Base-by-base conservation (phyloP, 108 stramenopile species). In the Aurantiochytrium sp. region DNA sequence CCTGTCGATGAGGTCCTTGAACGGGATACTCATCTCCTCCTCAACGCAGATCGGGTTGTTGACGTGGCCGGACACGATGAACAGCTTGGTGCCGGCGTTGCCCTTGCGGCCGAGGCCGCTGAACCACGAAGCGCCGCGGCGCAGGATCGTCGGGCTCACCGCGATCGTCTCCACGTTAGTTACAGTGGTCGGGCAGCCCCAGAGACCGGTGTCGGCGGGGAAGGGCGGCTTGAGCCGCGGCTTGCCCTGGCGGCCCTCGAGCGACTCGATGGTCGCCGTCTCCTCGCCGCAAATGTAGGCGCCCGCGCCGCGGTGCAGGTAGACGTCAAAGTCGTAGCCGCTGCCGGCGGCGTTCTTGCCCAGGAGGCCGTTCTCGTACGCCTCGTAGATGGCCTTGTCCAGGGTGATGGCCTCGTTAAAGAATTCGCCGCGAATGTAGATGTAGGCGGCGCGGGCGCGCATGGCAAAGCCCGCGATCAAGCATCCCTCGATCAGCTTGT, bases 201-300 rank as follows among this genome's bases (percentile, higher is more conserved):
- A 99, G 41, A 98, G 86, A 31, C 99, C 99, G 19, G 97, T 97
- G 89, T 98, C 97, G 21, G 99, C 99, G 21, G 98, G 98, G 94
- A 99, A 99, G 55, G 99, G 99, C 19, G 99, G 99, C 96, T 99
- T 99, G 55, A 99, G 92, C 54, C 98, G 97, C 27, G 98, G 98
- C 92, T 98, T 97, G 53, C 98, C 98, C 89, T 95, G 96, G 42
- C 95, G 90, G 73, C 97, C 97, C 89, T 99, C 99, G 42, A 99
- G 91, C 92, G 93, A 94, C 90, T 99, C 99, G 89, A 99, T 98
- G 69, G 98, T 91, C 10, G 98, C 99, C 19, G 99, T 99, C 89
- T 99, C 99, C 93, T 99, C 99, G 59, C 99, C 99, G 89, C 99
- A 99, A 92, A 99, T 98, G 92, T 99, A 99, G 50, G 99, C 99